Evolutionary conservation across 2,329 filamentous ascomycete genomes (phyloP).

Genomic region (Diaporthe citri): DNA sequence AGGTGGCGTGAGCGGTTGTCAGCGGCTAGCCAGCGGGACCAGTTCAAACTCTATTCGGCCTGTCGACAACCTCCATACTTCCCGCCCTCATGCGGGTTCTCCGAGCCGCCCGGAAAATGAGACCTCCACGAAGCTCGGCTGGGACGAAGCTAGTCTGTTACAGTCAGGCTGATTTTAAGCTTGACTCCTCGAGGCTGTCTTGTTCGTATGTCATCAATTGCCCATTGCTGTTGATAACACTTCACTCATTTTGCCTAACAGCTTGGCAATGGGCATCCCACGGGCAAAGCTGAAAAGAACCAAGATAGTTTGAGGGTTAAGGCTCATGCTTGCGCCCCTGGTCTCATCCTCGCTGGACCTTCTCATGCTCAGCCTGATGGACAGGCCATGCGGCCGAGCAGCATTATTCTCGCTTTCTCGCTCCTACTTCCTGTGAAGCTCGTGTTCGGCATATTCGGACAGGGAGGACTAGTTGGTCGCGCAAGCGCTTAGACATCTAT

Average conservation of each 20-base stretch:
- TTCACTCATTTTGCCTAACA: not conserved
- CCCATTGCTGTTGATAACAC: not conserved
- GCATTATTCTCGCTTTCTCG: not conserved
- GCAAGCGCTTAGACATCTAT: not conserved
- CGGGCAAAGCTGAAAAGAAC: not conserved
- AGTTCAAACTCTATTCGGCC: slow-evolving; percentile 14
- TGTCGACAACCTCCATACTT: slow-evolving; percentile 7
- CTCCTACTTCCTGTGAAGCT: not conserved
- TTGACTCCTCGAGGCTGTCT: not conserved
- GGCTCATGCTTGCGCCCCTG: not conserved
- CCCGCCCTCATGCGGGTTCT: slow-evolving; percentile 1
- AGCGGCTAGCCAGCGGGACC: not conserved
- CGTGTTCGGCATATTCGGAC: slow-evolving; percentile 8
- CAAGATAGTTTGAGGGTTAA: not conserved
- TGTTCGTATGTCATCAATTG: not conserved
- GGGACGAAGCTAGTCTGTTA: slow-evolving; percentile 1
- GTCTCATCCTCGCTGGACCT: not conserved
- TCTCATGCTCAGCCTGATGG: not conserved
- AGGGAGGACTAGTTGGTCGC: not conserved
- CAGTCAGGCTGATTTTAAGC: slow-evolving; percentile 5
- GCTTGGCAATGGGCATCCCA: slow-evolving; percentile 17
- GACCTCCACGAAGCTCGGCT: not conserved
- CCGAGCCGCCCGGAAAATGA: slow-evolving; percentile 17
- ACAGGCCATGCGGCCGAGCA: not conserved
- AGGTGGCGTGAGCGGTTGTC: not conserved